These are phyloP conservation scores for Boletus rubropictus DNA, from an alignment of 768 basidiomycete species.

Conservation along the genomic window DNA sequence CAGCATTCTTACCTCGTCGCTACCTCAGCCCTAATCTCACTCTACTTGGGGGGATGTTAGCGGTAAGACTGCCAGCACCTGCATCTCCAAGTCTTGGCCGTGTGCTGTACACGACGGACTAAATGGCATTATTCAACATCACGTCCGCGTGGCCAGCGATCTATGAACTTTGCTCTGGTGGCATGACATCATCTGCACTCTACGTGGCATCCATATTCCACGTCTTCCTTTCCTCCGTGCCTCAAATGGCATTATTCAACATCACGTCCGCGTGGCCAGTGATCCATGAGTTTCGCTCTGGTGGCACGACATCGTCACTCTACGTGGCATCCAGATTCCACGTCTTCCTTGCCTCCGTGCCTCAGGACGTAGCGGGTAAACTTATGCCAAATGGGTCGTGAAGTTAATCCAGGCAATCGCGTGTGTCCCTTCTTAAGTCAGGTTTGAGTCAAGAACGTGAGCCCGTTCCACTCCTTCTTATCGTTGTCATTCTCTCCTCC, in stretches of 20 bases:
- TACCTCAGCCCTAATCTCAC: neutral
- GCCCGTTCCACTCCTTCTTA: neutral
- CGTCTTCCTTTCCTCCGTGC: neutral
- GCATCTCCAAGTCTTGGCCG: neutral
- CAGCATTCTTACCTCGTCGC: neutral
- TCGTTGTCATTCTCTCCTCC: neutral
- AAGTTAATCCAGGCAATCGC: neutral
- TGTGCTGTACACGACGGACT: neutral
- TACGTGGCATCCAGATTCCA: neutral
- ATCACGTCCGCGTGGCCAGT: neutral
- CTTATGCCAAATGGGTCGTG: neutral
- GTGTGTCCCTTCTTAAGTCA: neutral
- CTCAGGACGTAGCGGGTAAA: neutral
- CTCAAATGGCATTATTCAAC: neutral
- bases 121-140: neutral
- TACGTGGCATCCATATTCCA: neutral
- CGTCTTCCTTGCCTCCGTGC: neutral
- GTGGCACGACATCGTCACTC: neutral
- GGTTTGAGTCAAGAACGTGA: neutral
- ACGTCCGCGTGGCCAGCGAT: neutral
- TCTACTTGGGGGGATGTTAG: too few relatives aligned
- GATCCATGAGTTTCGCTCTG: neutral
- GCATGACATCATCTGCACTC: neutral
- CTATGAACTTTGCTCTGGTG: neutral
- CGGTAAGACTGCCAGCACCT: neutral